Evolutionary conservation across 1,139 yeast species (phyloP), one percentile per base, ranked within the genome.

Genomic region (Blastobotrys arbuscula): DNA sequence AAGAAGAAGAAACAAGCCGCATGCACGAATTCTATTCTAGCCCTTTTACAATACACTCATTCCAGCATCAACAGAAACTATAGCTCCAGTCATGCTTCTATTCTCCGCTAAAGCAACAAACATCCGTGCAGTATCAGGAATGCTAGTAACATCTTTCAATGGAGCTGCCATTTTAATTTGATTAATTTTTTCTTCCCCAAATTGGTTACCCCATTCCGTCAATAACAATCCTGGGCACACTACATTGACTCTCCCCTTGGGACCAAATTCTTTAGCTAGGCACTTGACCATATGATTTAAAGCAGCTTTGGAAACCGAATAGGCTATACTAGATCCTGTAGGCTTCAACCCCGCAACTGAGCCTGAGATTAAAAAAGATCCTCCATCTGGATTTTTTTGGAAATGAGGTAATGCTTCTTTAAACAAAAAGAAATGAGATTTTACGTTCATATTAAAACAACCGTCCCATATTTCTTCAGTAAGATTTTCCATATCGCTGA

Each of bases 201-300:
- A 70, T 48, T 61, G 55, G 48, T 58, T 54, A 5, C 72, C 72
- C 74, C 74, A 70, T 33, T 71, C 74, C 4, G 75, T 71, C 47
- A 66, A 55, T 43, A 71, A 58, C 38, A 71, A 58, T 1, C 75
- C 75, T 0, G 75, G 75, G 47, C 72, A 67, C 24, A 71, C 65
- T 7, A 70, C 70, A 55, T 71, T 72, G 45, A 68, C 61, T 28
- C 74, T 56, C 13, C 42, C 26, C n/a, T 21, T 12, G 3, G 73
- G 69, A 1, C 72, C 73, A 48, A 67, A 71, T 24, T 66, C 55
- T 55, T 63, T 65, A 9, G 72, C 71, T 42, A 70, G 59, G 53
- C 70, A 61, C 48, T 65, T 58, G 38, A 66, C 68, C 51, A 71
- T 54, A 39, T 70, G 74, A 50, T 67, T 63, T 45, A 68, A 58